Base-by-base conservation (phyloP, 495 filamentous ascomycete species). In the Apiosordaria backusii region DNA sequence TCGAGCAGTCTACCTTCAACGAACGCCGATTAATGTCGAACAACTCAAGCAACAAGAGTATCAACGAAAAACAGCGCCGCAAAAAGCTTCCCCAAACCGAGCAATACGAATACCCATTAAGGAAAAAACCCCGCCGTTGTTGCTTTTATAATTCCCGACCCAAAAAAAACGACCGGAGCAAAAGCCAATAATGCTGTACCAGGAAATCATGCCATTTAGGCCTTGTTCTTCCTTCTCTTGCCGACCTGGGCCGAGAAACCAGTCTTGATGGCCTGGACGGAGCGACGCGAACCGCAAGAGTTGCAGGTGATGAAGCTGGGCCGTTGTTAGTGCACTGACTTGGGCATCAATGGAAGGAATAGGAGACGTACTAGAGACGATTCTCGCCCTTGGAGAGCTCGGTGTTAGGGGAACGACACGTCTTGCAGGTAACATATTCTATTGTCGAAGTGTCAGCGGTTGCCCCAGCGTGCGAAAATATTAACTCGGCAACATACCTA, bases 401-500 rank as follows among this genome's bases (percentile, higher is more conserved):
- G 50, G 95, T 98, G 73, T 97, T 93, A 71, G 93, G 90, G 58
- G 90, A 90, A 77, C 92, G 85, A 84, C 95, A 99, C 27, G 95
- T 99, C 81, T 96, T 97, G 86, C 95, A 99, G 57, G 94, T 96
- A 57, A 99, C 95, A 75, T 99, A 99, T 85, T 98, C 95, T 80
- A 96, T 40, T 57, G 19, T 60, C 21, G 61, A 59, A 65, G 23
- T 18, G 64, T 73, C 27, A 69, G 67, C 55, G 22, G 16, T 22
- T 57, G 53, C 18, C 5, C 16, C 6, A n/a, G 40, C 18, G 16
- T 2, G 13, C n/a, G 10, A 7, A 24, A 53, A n/a, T n/a, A n/a
- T n/a, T n/a, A 40, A 50, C 45, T 15, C 0, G 21, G 23, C 6
- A 40, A 83, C 89, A 72, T 85, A 96, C 92, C 89, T 74, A 97